phyloP scores from a whole-genome alignment of 192 early-diverging fungal species.

The Helicostylum pulchrum region DNA sequence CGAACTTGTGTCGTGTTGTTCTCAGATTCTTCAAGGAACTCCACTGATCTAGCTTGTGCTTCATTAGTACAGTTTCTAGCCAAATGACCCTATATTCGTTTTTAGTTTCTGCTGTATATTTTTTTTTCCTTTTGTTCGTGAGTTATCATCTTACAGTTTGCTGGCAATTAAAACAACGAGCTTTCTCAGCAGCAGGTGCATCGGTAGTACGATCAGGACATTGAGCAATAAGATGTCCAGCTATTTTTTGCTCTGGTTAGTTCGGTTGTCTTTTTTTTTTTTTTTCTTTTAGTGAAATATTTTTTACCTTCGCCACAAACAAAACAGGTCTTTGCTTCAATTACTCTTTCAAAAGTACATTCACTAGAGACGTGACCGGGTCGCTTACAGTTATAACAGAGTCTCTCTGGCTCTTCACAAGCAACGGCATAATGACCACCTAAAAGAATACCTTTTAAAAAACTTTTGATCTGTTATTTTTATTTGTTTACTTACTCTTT shows the following conservation, averaged over 20 bases:
- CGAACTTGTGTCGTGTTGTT: background rate
- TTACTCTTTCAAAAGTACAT: constrained; percentile 45
- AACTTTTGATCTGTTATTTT: background rate
- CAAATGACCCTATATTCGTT: constrained; percentile 44
- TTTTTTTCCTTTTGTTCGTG: background rate
- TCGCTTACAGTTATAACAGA: constrained; percentile 59
- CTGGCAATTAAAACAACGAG: constrained; percentile 47
- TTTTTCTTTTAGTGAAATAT: background rate
- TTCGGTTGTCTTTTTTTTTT: background rate
- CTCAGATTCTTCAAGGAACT: background rate
- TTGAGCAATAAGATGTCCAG: constrained; percentile 53
- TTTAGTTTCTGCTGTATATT: background rate
- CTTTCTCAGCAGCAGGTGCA: constrained; percentile 18
- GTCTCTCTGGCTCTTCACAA: constrained; percentile 47
- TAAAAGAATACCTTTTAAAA: constrained; percentile 9
- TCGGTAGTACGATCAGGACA: constrained; percentile 37
- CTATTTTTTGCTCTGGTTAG: constrained; percentile 17
- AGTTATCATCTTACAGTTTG: constrained; percentile 44
- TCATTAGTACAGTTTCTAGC: constrained; percentile 42
- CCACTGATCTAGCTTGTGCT: background rate
- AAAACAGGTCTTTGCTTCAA: constrained; percentile 50
- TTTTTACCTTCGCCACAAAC: constrained; percentile 51
- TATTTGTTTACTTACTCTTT: constrained; percentile 37
- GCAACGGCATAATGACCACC: constrained; percentile 51
- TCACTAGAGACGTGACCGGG: constrained; percentile 49